These are phyloP conservation scores for Atkinsonella texensis DNA, from an alignment of 2,329 filamentous ascomycete genomes.

Conservation along the genomic window DNA sequence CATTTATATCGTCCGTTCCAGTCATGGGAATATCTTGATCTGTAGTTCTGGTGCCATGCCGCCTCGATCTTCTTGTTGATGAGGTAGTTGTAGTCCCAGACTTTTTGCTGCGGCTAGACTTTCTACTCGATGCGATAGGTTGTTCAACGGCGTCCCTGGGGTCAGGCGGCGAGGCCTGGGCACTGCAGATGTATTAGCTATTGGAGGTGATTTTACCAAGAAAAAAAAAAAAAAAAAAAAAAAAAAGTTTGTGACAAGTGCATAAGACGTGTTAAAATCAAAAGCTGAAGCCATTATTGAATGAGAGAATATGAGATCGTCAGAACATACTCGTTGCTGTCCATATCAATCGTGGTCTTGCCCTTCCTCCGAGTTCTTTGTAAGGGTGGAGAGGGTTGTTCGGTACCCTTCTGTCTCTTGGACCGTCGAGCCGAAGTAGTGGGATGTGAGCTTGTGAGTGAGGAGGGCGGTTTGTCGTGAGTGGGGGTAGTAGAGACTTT, in stretches of 20 bases:
- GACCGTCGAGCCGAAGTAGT: constrained; percentile 42
- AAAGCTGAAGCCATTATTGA: not conserved
- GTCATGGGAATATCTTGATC: constrained; percentile 62
- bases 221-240: too few relatives aligned
- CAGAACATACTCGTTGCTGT: constrained; percentile 50
- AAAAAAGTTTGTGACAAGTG: not conserved
- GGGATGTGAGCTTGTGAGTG: constrained; percentile 18
- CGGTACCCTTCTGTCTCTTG: constrained; percentile 59
- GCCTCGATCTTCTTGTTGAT: constrained; percentile 38
- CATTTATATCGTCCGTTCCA: constrained; percentile 47
- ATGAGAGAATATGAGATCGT: too few relatives aligned
- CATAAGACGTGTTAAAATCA: not conserved
- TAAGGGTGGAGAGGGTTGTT: constrained; percentile 27
- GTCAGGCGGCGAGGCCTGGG: constrained; percentile 42
- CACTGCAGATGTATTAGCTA: constrained; percentile 12
- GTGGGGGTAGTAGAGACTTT: constrained; percentile 43
- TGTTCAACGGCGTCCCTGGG: constrained; percentile 45
- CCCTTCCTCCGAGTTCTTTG: constrained; percentile 44
- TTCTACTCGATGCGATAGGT: constrained; percentile 56
- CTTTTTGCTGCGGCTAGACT: constrained; percentile 62
- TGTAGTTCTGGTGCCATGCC: constrained; percentile 35
- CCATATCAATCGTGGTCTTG: constrained; percentile 56
- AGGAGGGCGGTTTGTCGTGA: constrained; percentile 32
- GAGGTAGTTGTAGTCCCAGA: constrained; percentile 31
- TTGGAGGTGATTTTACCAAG: not conserved